Evolutionary conservation across 257 asterid species (phyloP).

Genomic region (Fraxinus americana): DNA sequence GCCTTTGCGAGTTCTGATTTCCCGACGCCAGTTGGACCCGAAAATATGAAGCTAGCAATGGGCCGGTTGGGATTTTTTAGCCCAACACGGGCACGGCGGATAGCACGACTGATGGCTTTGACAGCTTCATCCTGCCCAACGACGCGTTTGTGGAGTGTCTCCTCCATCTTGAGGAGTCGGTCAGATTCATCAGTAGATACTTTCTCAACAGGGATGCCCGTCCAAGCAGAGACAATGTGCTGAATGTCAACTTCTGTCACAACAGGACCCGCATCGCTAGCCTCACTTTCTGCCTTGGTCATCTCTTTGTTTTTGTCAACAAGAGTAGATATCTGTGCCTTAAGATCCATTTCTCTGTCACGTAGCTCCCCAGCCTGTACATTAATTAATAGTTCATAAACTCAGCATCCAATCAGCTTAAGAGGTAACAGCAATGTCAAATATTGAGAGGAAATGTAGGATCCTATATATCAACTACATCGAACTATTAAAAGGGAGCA

Average conservation of each 20-base stretch:
- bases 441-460: background rate
- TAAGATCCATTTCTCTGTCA: constrained; percentile 93
- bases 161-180: constrained; percentile 96
- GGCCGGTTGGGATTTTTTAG: constrained; percentile 82
- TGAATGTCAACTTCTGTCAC: constrained; percentile 96
- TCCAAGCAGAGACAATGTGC: constrained; percentile 94
- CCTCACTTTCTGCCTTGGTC: constrained; percentile 87
- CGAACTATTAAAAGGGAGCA: constrained; percentile 4
- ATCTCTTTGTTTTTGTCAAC: constrained; percentile 90
- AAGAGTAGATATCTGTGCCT: constrained; percentile 84
- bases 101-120: constrained; percentile 71
- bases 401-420: background rate
- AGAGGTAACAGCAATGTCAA: background rate
- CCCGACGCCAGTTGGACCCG: constrained; percentile 96
- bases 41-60: constrained; percentile 82
- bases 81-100: constrained; percentile 89
- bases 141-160: constrained; percentile 74
- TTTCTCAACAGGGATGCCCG: constrained; percentile 95
- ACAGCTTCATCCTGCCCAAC: constrained; percentile 92
- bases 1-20: constrained; percentile 83
- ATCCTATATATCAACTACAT: background rate
- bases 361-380: constrained; percentile 93
- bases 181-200: constrained; percentile 90
- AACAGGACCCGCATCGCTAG: constrained; percentile 78
- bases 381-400: constrained; percentile 2